A percentile compares a stretch with the other conserved stretches of the same genome.
Evolutionary conservation across 73 alveolate genomes (phyloP).

Genomic region (Urostyla sp.): DNA sequence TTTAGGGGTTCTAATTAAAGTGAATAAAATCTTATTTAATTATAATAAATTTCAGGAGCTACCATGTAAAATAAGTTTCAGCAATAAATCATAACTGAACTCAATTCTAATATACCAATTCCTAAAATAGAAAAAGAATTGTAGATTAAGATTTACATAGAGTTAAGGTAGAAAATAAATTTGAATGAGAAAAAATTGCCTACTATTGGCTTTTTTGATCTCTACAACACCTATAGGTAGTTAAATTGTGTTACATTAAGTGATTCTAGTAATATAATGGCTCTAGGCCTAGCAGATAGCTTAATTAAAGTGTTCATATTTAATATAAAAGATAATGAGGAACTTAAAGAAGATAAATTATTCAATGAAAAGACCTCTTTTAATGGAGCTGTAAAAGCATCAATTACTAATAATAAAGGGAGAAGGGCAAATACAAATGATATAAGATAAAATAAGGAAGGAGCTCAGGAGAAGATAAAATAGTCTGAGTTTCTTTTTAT

Average conservation of each 20-base stretch:
- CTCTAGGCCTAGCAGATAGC: slow-evolving; percentile 37
- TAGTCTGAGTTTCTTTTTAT: slow-evolving; percentile 20
- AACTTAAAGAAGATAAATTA: no score
- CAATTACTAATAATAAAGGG: no score
- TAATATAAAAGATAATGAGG: slow-evolving; percentile 1
- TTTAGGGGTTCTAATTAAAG: no score
- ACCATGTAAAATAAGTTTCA: no score
- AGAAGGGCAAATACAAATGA: no score
- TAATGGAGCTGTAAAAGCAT: no score
- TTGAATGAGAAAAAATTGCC: slow-evolving; percentile 29
- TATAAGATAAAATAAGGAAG: slow-evolving; percentile 5
- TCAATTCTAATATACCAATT: no score
- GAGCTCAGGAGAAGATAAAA: background rate
- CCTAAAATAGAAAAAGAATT: slow-evolving; percentile 34
- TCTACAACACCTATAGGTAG: slow-evolving; percentile 34
- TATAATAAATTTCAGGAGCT: no score
- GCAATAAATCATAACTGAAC: no score
- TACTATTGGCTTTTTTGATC: slow-evolving; percentile 19
- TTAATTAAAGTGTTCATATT: slow-evolving; percentile 28
- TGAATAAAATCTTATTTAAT: no score
- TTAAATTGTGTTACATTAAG: slow-evolving; percentile 35
- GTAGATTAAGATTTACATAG: slow-evolving; percentile 13
- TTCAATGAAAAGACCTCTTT: no score
- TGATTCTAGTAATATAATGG: slow-evolving; percentile 7
- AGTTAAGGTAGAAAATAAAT: slow-evolving; percentile 24